phyloP scores from a whole-genome alignment of 2,329 filamentous ascomycete species.

The Blastomyces emzantsi region DNA sequence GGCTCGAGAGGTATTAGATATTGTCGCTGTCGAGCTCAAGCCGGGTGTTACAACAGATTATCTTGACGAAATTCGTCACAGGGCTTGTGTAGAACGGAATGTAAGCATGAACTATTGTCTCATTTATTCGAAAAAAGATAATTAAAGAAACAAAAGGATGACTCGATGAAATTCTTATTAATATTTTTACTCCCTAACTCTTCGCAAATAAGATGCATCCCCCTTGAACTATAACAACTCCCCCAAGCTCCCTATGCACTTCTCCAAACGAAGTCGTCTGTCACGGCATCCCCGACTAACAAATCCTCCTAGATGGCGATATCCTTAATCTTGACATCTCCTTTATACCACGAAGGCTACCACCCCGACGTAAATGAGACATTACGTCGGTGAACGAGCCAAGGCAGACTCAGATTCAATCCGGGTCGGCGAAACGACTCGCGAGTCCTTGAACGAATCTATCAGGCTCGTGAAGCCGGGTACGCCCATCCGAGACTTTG shows the following conservation, averaged over 20 bases:
- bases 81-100: conserved; percentile 78
- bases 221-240: conserved; percentile 87
- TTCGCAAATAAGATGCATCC: conserved; percentile 60
- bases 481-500: conserved; percentile 75
- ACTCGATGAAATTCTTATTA: not conserved
- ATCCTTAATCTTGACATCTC: conserved; percentile 92
- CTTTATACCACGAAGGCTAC: conserved; percentile 77
- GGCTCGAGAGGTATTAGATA: conserved; percentile 77
- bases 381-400: conserved; percentile 75
- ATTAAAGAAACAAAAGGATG: not conserved
- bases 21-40: conserved; percentile 66
- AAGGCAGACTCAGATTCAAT: conserved; percentile 71
- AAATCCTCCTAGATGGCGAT: conserved; percentile 73
- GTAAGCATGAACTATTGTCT: conserved; percentile 44
- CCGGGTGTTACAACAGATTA: conserved; percentile 87
- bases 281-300: conserved; percentile 86
- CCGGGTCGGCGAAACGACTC: conserved; percentile 72
- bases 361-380: conserved; percentile 93
- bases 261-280: conserved; percentile 92
- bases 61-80: conserved; percentile 82
- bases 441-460: conserved; percentile 71
- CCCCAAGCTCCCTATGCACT: conserved; percentile 89
- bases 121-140: not conserved
- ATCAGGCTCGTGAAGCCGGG: conserved; percentile 85
- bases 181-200: not conserved